Base-by-base conservation (phyloP, 257 asterid species). In the Vinca minor region DNA sequence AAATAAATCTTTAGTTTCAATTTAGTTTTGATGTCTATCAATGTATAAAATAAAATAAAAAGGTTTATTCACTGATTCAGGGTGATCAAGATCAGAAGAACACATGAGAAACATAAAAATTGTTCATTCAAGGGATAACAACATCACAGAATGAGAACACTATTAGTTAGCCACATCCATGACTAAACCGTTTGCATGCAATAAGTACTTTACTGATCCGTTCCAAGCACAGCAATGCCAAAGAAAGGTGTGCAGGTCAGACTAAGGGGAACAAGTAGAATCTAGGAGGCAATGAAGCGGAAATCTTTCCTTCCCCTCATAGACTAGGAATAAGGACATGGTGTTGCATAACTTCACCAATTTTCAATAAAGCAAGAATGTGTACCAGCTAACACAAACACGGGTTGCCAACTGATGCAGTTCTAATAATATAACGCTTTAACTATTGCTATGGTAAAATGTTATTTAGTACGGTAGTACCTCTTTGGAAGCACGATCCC, bases 401-500 rank as follows among this genome's bases (percentile, higher is more conserved):
- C 4, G 20, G 4, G 20, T 20, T 3, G 47, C 63, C 12, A 18
- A 66, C 42, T 7, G 44, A 17, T 54, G 17, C 55, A 53, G 12
- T 9, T 5, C 64, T 29, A 47, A 46, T n/a, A 31, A 29, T 15
- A 17, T 18, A 11, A 39, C 12, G 28, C 13, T 8, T 2, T 4
- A 46, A 56, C 13, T 26, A 55, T 13, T 58, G 42, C 38, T 4
- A 35, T 5, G 36, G 4, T 44, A 35, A 7, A 21, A 50, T n/a
- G 59, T 34, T 26, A 57, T 21, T 54, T 45, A 45, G 4, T n/a
- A n/a, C n/a, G n/a, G n/a, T n/a, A n/a, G n/a, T 81, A 92, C 98
- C 97, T 92, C 96, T 15, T 78, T 76, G 2, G 98, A 72, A 66
- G 85, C 83, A 69, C 91, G 74, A 67, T 85, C 96, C 98, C 98